Percentiles rank a stretch among this genome's conserved stretches.
These are phyloP conservation scores for Fusarium pseudograminearum DNA, from an alignment of 2,329 filamentous ascomycete genomes.

Conservation along the genomic window DNA sequence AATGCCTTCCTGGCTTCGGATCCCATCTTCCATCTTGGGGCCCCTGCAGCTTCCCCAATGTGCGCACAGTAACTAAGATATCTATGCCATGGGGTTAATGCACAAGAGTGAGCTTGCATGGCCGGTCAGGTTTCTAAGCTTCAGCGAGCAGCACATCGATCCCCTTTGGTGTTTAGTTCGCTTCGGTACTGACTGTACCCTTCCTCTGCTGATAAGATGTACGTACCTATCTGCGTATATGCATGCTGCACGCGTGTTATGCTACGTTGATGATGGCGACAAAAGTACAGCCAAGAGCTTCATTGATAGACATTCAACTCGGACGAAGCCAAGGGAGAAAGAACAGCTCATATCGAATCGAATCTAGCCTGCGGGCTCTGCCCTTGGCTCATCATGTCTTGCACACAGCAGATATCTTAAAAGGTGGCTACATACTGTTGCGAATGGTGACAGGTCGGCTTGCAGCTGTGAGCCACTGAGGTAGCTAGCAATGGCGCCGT, in stretches of 20 bases:
- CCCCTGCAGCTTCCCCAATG: slow-evolving; percentile 21
- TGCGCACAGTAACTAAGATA: slow-evolving; percentile 9
- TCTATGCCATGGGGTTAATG: slow-evolving; percentile 25
- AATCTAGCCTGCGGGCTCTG: background rate
- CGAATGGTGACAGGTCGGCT: slow-evolving; percentile 21
- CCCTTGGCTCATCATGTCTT: slow-evolving; percentile 28
- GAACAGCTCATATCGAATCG: slow-evolving; percentile 3
- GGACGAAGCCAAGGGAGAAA: slow-evolving; percentile 27
- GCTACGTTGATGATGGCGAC: slow-evolving; percentile 12
- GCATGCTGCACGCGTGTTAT: slow-evolving; percentile 18
- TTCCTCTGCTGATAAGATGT: slow-evolving; percentile 23
- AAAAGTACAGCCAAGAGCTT: slow-evolving; percentile 12
- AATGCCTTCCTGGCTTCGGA: slow-evolving; percentile 25
- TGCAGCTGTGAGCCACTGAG: slow-evolving; percentile 19
- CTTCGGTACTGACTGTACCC: background rate
- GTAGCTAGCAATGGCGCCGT: slow-evolving; percentile 18
- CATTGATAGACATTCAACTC: slow-evolving; percentile 2
- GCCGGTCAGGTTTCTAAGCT: slow-evolving; percentile 24
- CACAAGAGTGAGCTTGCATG: slow-evolving; percentile 10
- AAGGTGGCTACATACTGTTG: slow-evolving; percentile 12
- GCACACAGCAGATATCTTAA: slow-evolving; percentile 16
- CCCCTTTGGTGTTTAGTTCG: slow-evolving; percentile 21
- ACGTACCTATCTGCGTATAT: slow-evolving; percentile 26
- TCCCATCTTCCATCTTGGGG: slow-evolving; percentile 13
- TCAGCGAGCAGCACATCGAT: slow-evolving; percentile 18